Evolutionary conservation across 371 early-diverging fungal species (phyloP).

Genomic region (Mucor indicus): DNA sequence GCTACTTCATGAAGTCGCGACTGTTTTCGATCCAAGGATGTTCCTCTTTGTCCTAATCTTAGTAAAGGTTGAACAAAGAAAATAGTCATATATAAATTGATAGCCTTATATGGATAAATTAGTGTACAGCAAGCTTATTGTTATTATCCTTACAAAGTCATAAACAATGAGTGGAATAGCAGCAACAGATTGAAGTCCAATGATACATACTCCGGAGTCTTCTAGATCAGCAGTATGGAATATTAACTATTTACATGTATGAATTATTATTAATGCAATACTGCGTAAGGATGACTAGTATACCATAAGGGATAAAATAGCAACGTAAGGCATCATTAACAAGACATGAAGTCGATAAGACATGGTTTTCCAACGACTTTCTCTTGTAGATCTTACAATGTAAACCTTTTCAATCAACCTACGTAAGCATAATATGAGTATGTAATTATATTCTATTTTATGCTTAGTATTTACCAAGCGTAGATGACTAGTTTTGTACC

Average conservation of each 20-base stretch:
- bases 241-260: slow-evolving; percentile 21
- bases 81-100: slow-evolving; percentile 47
- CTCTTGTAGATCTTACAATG: slow-evolving; percentile 28
- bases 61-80: slow-evolving; percentile 46
- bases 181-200: slow-evolving; percentile 48
- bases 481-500: slow-evolving; percentile 22
- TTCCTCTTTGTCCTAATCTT: slow-evolving; percentile 10
- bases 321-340: slow-evolving; percentile 35
- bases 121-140: background rate
- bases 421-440: background rate
- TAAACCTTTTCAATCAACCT: slow-evolving; percentile 32
- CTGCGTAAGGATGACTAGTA: background rate
- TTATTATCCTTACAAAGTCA: background rate
- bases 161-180: slow-evolving; percentile 43
- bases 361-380: slow-evolving; percentile 24
- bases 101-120: slow-evolving; percentile 17
- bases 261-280: background rate
- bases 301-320: slow-evolving; percentile 47
- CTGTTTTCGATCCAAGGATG: slow-evolving; percentile 21
- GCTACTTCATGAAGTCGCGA: slow-evolving; percentile 46
- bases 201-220: slow-evolving; percentile 39
- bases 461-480: slow-evolving; percentile 10
- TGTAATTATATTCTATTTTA: background rate
- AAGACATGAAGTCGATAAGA: slow-evolving; percentile 35
- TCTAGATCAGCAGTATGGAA: slow-evolving; percentile 39